A percentile compares a stretch with the other conserved stretches of the same genome.
Evolutionary conservation across 208 protist genomes (phyloP).

Genomic region (Acanthamoeba culbertsoni): DNA sequence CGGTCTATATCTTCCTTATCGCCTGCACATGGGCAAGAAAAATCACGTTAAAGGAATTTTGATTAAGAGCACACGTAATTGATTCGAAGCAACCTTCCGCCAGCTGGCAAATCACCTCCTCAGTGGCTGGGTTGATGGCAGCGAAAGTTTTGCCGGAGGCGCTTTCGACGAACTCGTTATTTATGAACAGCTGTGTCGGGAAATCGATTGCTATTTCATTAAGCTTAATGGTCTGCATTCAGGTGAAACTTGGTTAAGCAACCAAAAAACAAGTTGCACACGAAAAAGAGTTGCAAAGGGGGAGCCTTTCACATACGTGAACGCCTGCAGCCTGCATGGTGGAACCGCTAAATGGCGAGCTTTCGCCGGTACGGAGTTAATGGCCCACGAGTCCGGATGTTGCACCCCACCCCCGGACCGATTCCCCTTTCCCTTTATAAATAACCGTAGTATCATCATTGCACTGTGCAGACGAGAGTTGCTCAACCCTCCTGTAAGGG

Average conservation of each 20-base stretch:
- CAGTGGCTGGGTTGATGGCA: neutral
- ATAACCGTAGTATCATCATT: no score
- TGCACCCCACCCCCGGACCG: no score
- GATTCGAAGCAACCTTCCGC: neutral
- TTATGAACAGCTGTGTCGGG: slow-evolving; percentile 7
- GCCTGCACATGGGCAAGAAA: neutral
- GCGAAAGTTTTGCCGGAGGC: neutral
- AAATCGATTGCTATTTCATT: neutral
- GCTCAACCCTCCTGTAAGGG: no score
- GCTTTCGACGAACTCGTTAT: slow-evolving; percentile 29
- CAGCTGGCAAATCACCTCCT: neutral
- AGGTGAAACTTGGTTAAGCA: no score
- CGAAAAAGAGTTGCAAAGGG: neutral
- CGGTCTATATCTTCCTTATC: slow-evolving; percentile 27
- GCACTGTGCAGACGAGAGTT: no score
- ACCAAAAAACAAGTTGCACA: neutral
- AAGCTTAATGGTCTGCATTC: neutral
- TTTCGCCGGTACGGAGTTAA: neutral
- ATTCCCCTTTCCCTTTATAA: no score
- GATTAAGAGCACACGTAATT: neutral
- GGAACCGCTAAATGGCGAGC: no score
- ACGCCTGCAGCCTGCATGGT: neutral
- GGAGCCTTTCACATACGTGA: neutral
- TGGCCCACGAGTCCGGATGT: no score
- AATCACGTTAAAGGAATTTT: neutral